These are phyloP conservation scores for Talaromyces sp. DNA, from an alignment of 2,329 filamentous ascomycete species.

Conservation along the genomic window DNA sequence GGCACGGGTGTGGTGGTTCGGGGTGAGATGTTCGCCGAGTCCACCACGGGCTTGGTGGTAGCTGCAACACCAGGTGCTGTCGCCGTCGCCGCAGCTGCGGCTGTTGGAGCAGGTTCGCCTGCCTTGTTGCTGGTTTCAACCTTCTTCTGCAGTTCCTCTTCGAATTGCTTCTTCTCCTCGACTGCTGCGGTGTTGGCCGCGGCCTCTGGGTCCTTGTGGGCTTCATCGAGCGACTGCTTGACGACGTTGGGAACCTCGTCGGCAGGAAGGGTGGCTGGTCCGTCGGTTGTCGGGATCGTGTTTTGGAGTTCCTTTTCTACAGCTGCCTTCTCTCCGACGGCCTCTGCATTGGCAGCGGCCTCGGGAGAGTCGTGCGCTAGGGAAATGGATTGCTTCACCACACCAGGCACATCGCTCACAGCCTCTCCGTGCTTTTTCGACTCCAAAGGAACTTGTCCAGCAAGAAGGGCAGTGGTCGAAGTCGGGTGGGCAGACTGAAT, in stretches of 20 bases:
- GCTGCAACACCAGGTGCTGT: slow-evolving; percentile 27
- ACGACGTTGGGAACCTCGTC: slow-evolving; percentile 30
- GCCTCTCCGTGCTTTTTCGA: slow-evolving; percentile 20
- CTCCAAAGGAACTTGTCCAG: slow-evolving; percentile 41
- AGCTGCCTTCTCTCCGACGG: slow-evolving; percentile 68
- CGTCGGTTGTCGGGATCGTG: slow-evolving; percentile 22
- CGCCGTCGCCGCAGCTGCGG: slow-evolving; percentile 32
- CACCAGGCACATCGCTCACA: slow-evolving; percentile 33
- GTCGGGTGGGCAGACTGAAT: slow-evolving; percentile 49
- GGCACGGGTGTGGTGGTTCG: slow-evolving; percentile 15
- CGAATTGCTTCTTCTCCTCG: slow-evolving; percentile 63
- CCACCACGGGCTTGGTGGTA: slow-evolving; percentile 12
- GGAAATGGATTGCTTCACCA: slow-evolving; percentile 42
- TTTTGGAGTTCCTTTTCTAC: slow-evolving; percentile 70
- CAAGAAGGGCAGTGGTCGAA: slow-evolving; percentile 42
- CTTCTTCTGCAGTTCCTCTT: slow-evolving; percentile 63
- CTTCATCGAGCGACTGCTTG: slow-evolving; percentile 33
- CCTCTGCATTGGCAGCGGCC: slow-evolving; percentile 62
- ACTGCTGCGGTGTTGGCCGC: slow-evolving; percentile 62
- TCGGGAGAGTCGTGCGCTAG: slow-evolving; percentile 60
- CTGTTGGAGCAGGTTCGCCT: slow-evolving; percentile 27
- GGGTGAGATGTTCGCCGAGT: slow-evolving; percentile 24
- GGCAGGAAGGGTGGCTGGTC: slow-evolving; percentile 25
- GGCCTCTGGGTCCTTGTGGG: slow-evolving; percentile 61
- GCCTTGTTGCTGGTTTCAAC: slow-evolving; percentile 19